These are phyloP conservation scores for Botrytis squamosa DNA, from an alignment of 2,329 filamentous ascomycete genomes.

Conservation along the genomic window DNA sequence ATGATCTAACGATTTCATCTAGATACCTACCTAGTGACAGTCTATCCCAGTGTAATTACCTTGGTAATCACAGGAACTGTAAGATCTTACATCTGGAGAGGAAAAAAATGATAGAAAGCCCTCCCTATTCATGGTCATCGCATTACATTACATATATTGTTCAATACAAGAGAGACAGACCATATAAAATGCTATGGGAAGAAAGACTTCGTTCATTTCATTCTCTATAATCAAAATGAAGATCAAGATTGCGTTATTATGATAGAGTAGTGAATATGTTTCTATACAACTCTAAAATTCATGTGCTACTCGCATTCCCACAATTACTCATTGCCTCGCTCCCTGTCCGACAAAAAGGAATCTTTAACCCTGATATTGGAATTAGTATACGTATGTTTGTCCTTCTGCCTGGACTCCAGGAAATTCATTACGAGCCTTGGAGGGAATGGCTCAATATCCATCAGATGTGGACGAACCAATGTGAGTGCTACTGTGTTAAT, in stretches of 20 bases:
- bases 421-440: neutral
- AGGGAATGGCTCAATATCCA: neutral
- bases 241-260: neutral
- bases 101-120: no score
- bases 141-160: neutral
- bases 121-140: no score
- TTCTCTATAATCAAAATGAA: neutral
- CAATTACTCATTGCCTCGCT: neutral
- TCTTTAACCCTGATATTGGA: neutral
- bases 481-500: neutral
- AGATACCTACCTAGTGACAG: no score
- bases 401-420: neutral
- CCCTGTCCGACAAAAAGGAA: neutral
- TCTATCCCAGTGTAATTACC: no score
- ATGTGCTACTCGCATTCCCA: neutral
- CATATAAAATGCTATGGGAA: neutral
- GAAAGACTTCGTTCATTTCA: neutral
- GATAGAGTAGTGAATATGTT: neutral
- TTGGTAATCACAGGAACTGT: no score
- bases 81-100: no score
- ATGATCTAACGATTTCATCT: neutral
- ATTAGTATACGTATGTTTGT: neutral
- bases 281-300: neutral
- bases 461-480: neutral
- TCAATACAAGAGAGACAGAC: accelerated